These are phyloP conservation scores for Xylaria scruposa DNA, from an alignment of 495 filamentous ascomycete species.

Conservation along the genomic window DNA sequence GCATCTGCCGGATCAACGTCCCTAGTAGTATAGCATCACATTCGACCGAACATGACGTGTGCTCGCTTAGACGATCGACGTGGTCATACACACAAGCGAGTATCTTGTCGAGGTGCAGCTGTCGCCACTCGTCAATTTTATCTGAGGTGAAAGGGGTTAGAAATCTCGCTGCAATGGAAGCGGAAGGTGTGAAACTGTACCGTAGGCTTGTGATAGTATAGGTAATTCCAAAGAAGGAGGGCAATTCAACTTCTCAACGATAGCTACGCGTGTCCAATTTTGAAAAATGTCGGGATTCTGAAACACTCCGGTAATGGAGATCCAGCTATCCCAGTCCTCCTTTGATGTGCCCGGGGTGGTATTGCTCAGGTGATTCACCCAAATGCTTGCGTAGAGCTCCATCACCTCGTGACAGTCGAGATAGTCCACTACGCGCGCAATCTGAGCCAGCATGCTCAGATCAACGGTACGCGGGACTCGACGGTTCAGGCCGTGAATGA, in stretches of 20 bases:
- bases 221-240: slow-evolving; percentile 6
- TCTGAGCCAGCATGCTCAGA: slow-evolving; percentile 56
- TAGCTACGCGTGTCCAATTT: slow-evolving; percentile 10
- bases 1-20: slow-evolving; percentile 13
- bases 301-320: slow-evolving; percentile 16
- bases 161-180: not conserved
- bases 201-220: slow-evolving; percentile 10
- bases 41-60: not conserved
- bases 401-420: slow-evolving; percentile 57
- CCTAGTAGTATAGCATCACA: slow-evolving; percentile 16
- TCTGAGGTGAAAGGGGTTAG: not conserved
- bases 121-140: slow-evolving; percentile 4
- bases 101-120: slow-evolving; percentile 17
- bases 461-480: slow-evolving; percentile 49
- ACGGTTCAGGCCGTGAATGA: slow-evolving; percentile 56
- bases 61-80: slow-evolving; percentile 5
- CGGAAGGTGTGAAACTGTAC: not conserved
- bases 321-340: slow-evolving; percentile 19
- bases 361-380: slow-evolving; percentile 38
- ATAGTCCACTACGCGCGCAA: slow-evolving; percentile 59
- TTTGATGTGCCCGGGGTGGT: not conserved
- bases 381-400: slow-evolving; percentile 52
- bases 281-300: not conserved
- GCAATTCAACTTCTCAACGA: slow-evolving; percentile 5
- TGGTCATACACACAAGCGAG: slow-evolving; percentile 3